Evolutionary conservation across 805 yeast genomes (phyloP), one percentile per base, ranked within the genome.

Genomic region (Zygosaccharomyces bailii): DNA sequence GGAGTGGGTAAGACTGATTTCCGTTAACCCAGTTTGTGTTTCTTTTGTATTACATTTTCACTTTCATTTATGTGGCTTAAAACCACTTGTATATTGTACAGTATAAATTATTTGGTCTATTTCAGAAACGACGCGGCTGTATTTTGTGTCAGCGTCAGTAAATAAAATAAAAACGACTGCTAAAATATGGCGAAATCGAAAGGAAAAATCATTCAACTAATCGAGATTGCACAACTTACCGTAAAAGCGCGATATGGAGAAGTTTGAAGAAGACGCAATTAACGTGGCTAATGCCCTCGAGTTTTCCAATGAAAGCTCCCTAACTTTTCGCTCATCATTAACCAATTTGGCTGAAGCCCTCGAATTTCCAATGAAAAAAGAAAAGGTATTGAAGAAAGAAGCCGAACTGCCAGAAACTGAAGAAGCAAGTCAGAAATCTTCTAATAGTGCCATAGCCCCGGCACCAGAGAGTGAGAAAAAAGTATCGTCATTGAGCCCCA

Each of bases 1-100:
- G 95, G 97, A 74, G 81, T 80, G 60, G 97, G 97, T 68, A 84
- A 84, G 68, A 82, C 88, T 52, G 96, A 88, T 68, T 79, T 86
- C 71, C 91, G 98, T 76, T 87, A 74, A 58, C 11, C 32, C 20
- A 16, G 14, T 11, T 25, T 5, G 27, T 17, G 30, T 16, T n/a
- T 10, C 9, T 25, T 27, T 16, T 16, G 13, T 37, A 24, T 37
- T 8, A 18, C 14, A 33, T 14, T 21, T 20, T 34, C 16, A 17
- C 11, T 37, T 18, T 37, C 14, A 17, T 37, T 16, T 24, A 24
- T 27, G 25, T 9, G 39, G 39, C 16, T 35, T 35, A 4, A 19
- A 25, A 25, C 16, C 24, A 17, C 30, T 23, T 37, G 40, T 37
- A 25, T 30, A 37, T 24, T 37, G 30, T 37, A 37, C 30, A 37